These are phyloP conservation scores for Metschnikowia sp. DNA, from an alignment of 805 yeast genomes.

Conservation along the genomic window DNA sequence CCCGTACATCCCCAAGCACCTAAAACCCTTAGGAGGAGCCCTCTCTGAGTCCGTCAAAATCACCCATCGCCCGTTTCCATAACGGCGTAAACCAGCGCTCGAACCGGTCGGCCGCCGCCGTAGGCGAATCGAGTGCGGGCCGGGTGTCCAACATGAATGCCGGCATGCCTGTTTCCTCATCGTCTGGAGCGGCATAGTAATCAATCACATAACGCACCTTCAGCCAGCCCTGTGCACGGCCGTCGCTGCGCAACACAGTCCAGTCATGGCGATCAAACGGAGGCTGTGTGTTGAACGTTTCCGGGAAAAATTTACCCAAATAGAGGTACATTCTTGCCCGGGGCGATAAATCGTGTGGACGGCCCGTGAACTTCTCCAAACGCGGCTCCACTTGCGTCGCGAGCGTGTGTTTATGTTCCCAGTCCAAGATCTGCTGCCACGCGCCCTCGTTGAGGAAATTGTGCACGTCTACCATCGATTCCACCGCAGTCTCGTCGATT, in stretches of 20 bases:
- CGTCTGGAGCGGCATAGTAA: constrained; percentile 95
- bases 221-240: constrained; percentile 50
- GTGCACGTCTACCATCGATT: constrained; percentile 94
- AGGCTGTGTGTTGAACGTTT: constrained; percentile 65
- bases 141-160: constrained; percentile 90
- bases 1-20: no score
- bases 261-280: constrained; percentile 99
- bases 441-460: constrained; percentile 96
- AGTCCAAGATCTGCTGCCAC: constrained; percentile 87
- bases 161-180: constrained; percentile 80
- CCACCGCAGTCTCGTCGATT: constrained; percentile 93
- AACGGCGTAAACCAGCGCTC: constrained; percentile 63
- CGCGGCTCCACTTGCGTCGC: constrained; percentile 63
- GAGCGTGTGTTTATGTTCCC: constrained; percentile 78
- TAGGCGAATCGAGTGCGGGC: constrained; percentile 79
- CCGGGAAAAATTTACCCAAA: constrained; percentile 70
- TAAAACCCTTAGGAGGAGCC: background rate
- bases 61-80: constrained; percentile 71
- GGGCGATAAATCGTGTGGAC: constrained; percentile 85
- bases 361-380: constrained; percentile 81
- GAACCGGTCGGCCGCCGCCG: constrained; percentile 66
- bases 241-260: constrained; percentile 78
- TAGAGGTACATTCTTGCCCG: constrained; percentile 68
- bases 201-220: constrained; percentile 87
- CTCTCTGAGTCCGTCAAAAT: constrained; percentile 18